A percentile compares a stretch with the other conserved stretches of the same genome.
Conservation (phyloP, 2,329 filamentous ascomycete species). For the Phialophora tarda region DNA sequence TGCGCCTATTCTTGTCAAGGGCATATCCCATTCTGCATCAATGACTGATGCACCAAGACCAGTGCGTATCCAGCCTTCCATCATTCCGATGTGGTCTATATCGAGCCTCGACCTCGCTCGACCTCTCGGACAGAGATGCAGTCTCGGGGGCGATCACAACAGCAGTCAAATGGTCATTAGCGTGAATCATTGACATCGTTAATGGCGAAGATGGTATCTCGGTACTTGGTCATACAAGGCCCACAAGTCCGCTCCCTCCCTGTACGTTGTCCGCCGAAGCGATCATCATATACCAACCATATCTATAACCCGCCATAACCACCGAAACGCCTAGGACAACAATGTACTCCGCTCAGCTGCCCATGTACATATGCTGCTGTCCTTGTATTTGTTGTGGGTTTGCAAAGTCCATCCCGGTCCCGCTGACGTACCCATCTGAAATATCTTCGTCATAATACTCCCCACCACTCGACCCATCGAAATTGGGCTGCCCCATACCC, state of each 20-base stretch:
- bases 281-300: constrained; percentile 6
- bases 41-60: not conserved
- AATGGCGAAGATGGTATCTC: constrained; percentile 24
- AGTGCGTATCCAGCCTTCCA: not conserved
- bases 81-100: not conserved
- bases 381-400: constrained; percentile 15
- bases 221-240: constrained; percentile 11
- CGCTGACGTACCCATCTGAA: constrained; percentile 44
- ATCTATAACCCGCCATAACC: constrained; percentile 12
- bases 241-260: constrained; percentile 1
- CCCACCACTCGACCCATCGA: constrained; percentile 73
- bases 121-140: not conserved
- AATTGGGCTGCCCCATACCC: constrained; percentile 79
- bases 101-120: not conserved
- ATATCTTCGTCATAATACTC: constrained; percentile 72
- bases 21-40: not conserved
- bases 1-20: not conserved
- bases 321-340: constrained; percentile 4
- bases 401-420: constrained; percentile 38
- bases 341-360: constrained; percentile 17
- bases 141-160: not conserved
- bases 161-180: not conserved
- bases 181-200: constrained; percentile 22
- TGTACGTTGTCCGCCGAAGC: constrained; percentile 19
- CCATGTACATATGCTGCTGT: constrained; percentile 32